Conservation (phyloP, 2,329 filamentous ascomycete genomes). For the Verticillium zaregamsianum region DNA sequence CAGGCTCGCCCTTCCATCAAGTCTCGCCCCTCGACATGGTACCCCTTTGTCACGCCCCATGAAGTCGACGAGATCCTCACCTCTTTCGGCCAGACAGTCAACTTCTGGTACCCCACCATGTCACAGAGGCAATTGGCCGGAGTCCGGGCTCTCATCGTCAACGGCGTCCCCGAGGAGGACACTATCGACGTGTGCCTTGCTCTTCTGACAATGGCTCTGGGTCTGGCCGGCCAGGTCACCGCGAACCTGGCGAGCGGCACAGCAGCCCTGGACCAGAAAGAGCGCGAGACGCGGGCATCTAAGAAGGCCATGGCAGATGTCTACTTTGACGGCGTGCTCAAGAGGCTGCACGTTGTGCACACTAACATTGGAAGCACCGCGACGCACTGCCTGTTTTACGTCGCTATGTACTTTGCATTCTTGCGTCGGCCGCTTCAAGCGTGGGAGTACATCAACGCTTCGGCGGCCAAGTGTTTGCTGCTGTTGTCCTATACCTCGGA, state of each 20-base stretch:
- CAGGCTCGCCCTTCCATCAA: constrained; percentile 32
- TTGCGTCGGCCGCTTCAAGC: constrained; percentile 46
- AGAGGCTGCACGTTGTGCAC: constrained; percentile 40
- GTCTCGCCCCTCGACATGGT: constrained; percentile 28
- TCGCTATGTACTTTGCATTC: constrained; percentile 46
- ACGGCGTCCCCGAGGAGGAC: constrained; percentile 30
- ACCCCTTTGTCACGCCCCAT: constrained; percentile 35
- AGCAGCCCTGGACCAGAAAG: constrained; percentile 16
- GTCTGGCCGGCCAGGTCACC: constrained; percentile 38
- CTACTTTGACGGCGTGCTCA: constrained; percentile 43
- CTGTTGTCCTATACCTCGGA: constrained; percentile 38
- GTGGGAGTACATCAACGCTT: constrained; percentile 46
- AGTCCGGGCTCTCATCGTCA: constrained; percentile 25
- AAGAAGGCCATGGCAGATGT: constrained; percentile 32
- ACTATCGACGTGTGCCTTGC: constrained; percentile 35
- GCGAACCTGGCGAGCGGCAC: constrained; percentile 18
- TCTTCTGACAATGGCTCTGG: constrained; percentile 42
- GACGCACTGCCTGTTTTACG: constrained; percentile 46
- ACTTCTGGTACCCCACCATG: constrained; percentile 51
- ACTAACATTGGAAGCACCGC: constrained; percentile 40
- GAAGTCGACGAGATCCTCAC: constrained; percentile 37
- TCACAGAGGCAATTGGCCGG: constrained; percentile 31
- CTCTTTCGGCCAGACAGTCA: constrained; percentile 41
- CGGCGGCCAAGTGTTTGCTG: constrained; percentile 44
- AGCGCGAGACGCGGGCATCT: constrained; percentile 23